Base-by-base conservation (phyloP, 495 filamentous ascomycete genomes). In the Annulohypoxylon moriforme region DNA sequence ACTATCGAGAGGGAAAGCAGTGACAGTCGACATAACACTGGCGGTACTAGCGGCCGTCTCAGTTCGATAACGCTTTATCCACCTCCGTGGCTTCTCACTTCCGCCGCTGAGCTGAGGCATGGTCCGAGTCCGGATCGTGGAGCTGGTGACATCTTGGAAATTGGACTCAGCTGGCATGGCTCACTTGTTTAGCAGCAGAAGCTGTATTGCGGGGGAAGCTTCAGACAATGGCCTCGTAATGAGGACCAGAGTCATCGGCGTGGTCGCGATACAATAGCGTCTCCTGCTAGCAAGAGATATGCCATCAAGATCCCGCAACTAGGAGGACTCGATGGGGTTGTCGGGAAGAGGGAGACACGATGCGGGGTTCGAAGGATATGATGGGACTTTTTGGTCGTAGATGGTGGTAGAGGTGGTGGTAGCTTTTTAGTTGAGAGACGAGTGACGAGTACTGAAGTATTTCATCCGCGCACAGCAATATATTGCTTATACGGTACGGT, bases 1-100 rank as follows among this genome's bases (percentile, higher is more conserved):
- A 53, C 91, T 94, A 78, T 95, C 92, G 58, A 95, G 84, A 27
- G 92, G 92, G 77, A 93, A 95, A 20, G 92, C 89, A 67, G 85
- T 81, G 75, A 92, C 83, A 7, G 92, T 94, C 20, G 90, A 92
- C 42, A 93, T 77, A 52, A 94, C 83, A 79, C 91, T 94, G 72
- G 89, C 90, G 10, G 88, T 79, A 70, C 89, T 90, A 13, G 93
- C 92, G 47, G 92, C 89, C 38, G 93, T 88, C 81, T 93, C 90
- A n/a, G 91, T 93, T 46, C 92, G 86, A 79, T 94, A 93, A 68
- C 84, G 84, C 79, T 93, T 94, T 67, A 90, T 79, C 82, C 89
- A 92, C 68, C 82, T 80, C 75, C 88, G 87, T 56, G 83, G 81
- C 72, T 86, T 81, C 74, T 84, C 73, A 72, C 70, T 77, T 75